Conservation (phyloP, 176 grass and related monocot genomes). For the Luzula sylvatica region DNA sequence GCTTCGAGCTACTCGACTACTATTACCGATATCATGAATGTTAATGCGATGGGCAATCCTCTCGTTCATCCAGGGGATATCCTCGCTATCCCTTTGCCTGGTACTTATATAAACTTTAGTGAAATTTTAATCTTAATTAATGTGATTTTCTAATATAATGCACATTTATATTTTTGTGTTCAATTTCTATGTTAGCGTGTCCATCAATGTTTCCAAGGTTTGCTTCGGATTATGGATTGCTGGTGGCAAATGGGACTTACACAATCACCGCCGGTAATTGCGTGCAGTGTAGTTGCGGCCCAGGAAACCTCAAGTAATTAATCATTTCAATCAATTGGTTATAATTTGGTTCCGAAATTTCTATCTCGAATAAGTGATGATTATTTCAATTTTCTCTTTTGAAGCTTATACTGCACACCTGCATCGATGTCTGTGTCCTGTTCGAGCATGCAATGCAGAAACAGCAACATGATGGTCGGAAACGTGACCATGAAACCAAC, state of each 20-base stretch:
- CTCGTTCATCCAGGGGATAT: slow-evolving; percentile 57
- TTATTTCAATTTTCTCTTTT: slow-evolving; percentile 1
- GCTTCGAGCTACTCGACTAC: slow-evolving; percentile 62
- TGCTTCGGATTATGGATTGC: slow-evolving; percentile 64
- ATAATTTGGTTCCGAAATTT: background rate
- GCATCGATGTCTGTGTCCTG: slow-evolving; percentile 59
- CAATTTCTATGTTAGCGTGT: slow-evolving; percentile 39
- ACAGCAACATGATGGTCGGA: slow-evolving; percentile 70
- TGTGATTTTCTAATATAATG: no score
- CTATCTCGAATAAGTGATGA: background rate
- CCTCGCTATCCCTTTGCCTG: slow-evolving; percentile 74
- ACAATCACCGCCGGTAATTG: slow-evolving; percentile 63
- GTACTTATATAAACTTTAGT: slow-evolving; percentile 23
- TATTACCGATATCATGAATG: slow-evolving; percentile 70
- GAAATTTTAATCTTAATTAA: background rate
- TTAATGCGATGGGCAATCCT: slow-evolving; percentile 71
- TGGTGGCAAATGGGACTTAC: slow-evolving; percentile 86
- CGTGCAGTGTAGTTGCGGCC: slow-evolving; percentile 85
- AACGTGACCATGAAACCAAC: slow-evolving; percentile 46
- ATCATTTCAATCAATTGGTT: background rate
- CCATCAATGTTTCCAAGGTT: slow-evolving; percentile 56
- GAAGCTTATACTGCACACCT: slow-evolving; percentile 79
- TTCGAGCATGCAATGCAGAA: slow-evolving; percentile 74
- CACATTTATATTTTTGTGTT: background rate
- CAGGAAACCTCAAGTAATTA: slow-evolving; percentile 70